Evolutionary conservation across 768 basidiomycete species (phyloP).

Genomic region (Botryobasidium botryosum): DNA sequence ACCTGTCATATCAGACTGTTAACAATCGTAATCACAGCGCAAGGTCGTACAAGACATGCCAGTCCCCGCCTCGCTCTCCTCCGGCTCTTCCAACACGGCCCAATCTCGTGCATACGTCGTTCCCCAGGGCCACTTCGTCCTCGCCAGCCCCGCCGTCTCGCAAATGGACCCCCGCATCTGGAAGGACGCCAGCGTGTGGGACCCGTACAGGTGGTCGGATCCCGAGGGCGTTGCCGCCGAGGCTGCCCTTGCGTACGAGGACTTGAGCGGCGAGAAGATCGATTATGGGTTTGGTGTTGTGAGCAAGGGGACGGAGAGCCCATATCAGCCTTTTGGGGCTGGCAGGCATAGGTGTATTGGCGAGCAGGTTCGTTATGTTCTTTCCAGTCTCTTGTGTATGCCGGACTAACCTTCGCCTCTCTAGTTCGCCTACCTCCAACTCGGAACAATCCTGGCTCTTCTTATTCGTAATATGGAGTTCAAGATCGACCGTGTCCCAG

Average conservation of each 20-base stretch:
- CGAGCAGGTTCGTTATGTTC: slow-evolving; percentile 39
- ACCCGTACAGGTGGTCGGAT: slow-evolving; percentile 75
- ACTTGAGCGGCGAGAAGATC: slow-evolving; percentile 70
- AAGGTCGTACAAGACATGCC: slow-evolving; percentile 73
- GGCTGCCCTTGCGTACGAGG: slow-evolving; percentile 58
- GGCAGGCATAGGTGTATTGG: slow-evolving; percentile 92
- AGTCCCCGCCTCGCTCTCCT: slow-evolving; percentile 63
- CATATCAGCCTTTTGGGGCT: slow-evolving; percentile 96
- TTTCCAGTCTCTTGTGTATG: slow-evolving; percentile 2
- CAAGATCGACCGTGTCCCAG: slow-evolving; percentile 51
- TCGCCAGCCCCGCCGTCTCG: slow-evolving; percentile 75
- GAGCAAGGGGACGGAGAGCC: slow-evolving; percentile 89
- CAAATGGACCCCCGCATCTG: slow-evolving; percentile 78
- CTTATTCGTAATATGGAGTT: slow-evolving; percentile 64
- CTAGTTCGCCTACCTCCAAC: slow-evolving; percentile 88
- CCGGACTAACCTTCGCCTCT: neutral
- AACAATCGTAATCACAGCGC: slow-evolving; percentile 37
- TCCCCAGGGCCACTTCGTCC: slow-evolving; percentile 76
- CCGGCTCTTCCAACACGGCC: slow-evolving; percentile 29
- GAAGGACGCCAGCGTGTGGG: slow-evolving; percentile 54
- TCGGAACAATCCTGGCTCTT: slow-evolving; percentile 67
- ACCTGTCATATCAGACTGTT: neutral
- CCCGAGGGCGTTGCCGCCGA: slow-evolving; percentile 63
- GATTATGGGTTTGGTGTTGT: slow-evolving; percentile 95
- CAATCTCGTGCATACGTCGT: slow-evolving; percentile 59